These are phyloP conservation scores for Dothistroma septosporum DNA, from an alignment of 2,329 filamentous ascomycete genomes.

Conservation along the genomic window DNA sequence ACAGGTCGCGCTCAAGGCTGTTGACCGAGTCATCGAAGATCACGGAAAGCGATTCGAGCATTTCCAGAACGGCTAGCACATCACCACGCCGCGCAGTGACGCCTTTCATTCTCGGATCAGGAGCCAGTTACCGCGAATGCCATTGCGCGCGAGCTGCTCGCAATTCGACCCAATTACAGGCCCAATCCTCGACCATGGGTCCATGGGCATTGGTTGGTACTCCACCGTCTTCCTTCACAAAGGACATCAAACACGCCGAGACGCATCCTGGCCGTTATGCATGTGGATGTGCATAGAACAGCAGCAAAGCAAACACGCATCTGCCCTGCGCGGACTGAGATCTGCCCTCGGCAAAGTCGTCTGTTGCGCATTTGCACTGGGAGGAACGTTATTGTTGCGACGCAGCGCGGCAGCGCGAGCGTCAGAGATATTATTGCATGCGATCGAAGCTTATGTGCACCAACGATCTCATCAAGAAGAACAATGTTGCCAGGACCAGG, in stretches of 20 bases:
- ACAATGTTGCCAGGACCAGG: not conserved
- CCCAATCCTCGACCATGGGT: constrained; percentile 2
- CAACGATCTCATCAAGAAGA: not conserved
- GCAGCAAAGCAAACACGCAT: not conserved
- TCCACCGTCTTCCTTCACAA: not conserved
- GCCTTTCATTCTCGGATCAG: not conserved
- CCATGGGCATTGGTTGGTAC: constrained; percentile 5
- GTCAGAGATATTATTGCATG: not conserved
- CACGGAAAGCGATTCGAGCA: not conserved
- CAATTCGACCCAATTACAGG: constrained; percentile 1
- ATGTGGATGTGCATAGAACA: not conserved
- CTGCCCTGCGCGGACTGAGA: not conserved
- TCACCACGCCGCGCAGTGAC: not conserved
- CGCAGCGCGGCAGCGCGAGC: not conserved
- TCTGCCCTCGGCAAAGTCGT: not conserved
- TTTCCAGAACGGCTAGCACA: not conserved
- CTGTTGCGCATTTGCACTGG: not conserved
- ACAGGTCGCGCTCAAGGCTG: not conserved
- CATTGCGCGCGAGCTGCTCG: not conserved
- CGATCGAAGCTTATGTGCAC: not conserved
- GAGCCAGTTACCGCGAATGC: not conserved
- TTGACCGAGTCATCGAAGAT: not conserved
- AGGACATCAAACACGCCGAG: not conserved
- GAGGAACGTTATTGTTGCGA: not conserved
- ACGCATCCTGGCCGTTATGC: not conserved